These are phyloP conservation scores for Sherardia arvensis DNA, from an alignment of 257 asterid genomes.

Conservation along the genomic window DNA sequence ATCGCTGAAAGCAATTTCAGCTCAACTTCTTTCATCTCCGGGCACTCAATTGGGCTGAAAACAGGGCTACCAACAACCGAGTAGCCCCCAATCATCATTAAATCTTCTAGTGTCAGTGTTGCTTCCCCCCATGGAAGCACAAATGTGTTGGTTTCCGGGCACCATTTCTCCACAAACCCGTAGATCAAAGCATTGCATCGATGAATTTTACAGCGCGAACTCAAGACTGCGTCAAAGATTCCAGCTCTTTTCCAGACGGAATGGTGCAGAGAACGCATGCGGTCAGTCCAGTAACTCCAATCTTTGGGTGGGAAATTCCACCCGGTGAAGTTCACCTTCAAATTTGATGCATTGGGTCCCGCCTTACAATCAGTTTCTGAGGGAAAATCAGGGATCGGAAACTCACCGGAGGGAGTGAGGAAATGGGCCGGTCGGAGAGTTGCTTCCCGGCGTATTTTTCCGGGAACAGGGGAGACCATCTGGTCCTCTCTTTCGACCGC, in stretches of 20 bases:
- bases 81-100: constrained; percentile 32
- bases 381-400: constrained; percentile 8
- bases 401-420: constrained; percentile 18
- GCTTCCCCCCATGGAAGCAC: constrained; percentile 46
- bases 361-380: neutral
- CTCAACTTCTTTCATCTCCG: constrained; percentile 4
- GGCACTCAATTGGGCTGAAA: constrained; percentile 4
- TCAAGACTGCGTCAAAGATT: constrained; percentile 19
- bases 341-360: neutral
- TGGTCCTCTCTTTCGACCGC: constrained; percentile 16
- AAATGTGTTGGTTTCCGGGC: constrained; percentile 27
- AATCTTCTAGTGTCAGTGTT: constrained; percentile 34
- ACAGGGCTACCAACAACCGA: constrained; percentile 30
- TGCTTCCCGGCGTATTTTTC: constrained; percentile 9
- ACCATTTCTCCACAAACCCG: constrained; percentile 31
- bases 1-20: neutral
- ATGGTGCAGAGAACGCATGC: constrained; percentile 15
- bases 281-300: constrained; percentile 28
- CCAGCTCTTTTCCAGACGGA: constrained; percentile 25
- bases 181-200: constrained; percentile 16
- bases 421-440: constrained; percentile 19
- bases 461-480: constrained; percentile 20
- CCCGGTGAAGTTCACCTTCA: neutral
- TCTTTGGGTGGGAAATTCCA: constrained; percentile 14
- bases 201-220: constrained; percentile 7